Evolutionary conservation across 2,329 filamentous ascomycete genomes (phyloP), one percentile per base, ranked within the genome.

Genomic region (Colletotrichum gloeosporioides): DNA sequence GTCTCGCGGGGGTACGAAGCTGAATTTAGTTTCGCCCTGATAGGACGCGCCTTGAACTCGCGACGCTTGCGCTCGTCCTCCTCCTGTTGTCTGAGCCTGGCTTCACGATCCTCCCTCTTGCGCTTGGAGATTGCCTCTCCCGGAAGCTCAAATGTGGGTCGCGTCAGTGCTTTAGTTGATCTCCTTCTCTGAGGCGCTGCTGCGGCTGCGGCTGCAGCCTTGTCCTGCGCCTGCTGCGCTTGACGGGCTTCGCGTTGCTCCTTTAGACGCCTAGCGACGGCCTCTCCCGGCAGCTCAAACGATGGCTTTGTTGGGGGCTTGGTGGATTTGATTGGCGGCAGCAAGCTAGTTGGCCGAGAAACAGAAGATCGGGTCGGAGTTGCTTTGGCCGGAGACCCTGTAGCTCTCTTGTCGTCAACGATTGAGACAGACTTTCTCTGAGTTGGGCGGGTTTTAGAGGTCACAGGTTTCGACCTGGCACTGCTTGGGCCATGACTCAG

Each of bases 261-360:
- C 80, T 89, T 92, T 73, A 92, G 82, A 16, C 89, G 87, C 16
- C 89, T 88, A 55, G 91, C 89, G 12, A 93, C 87, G 49, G 90
- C 90, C 61, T 93, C 92, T 12, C 92, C 92, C 1, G 92, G 91
- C 15, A 94, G 87, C 82, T 93, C 91, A 80, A 93, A 93, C 0
- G 87, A 88, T 3, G 92, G 83, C 10, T 88, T 82, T 1, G 91
- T 93, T 4, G 86, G 86, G 18, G 87, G 85, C 80, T 91, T 93
- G 49, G 84, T 86, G 10, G 91, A 91, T 80, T 88, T 93, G 86
- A 83, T 78, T 88, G 87, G 86, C 8, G 86, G 85, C 8, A 87
- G 83, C 25, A 89, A 85, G 76, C 85, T 87, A 29, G 86, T 79
- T 25, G 86, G 86, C 39, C 85, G 85, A 18, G 79, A 79, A 25